These are phyloP conservation scores for Phragmites australis DNA, from an alignment of 176 grass and related monocot genomes.

Conservation along the genomic window DNA sequence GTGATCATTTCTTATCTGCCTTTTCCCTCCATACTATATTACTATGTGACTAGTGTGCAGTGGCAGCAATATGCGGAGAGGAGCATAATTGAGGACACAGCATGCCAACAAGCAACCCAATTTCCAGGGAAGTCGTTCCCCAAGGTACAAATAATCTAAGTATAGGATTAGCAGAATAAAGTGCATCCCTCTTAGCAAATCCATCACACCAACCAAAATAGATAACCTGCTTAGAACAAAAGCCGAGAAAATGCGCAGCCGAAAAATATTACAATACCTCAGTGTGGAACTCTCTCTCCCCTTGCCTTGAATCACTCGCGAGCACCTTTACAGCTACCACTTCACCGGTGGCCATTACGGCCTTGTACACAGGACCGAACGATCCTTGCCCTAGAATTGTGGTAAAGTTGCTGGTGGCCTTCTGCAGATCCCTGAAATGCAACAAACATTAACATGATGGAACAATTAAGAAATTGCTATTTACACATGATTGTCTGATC, in stretches of 20 bases:
- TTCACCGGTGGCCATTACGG: conserved; percentile 82
- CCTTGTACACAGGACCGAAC: conserved; percentile 96
- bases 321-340: conserved; percentile 91
- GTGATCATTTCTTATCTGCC: background rate
- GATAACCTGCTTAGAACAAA: background rate
- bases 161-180: background rate
- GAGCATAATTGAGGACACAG: conserved; percentile 4
- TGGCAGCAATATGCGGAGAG: background rate
- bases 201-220: background rate
- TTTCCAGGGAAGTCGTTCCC: background rate
- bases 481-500: too few relatives aligned
- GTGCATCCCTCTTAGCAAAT: background rate
- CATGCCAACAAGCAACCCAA: background rate
- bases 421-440: conserved; percentile 78
- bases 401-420: conserved; percentile 91
- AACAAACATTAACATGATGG: conserved; percentile 16
- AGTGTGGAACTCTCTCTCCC: conserved; percentile 93
- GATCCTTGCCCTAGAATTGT: conserved; percentile 91
- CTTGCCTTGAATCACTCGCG: conserved; percentile 84
- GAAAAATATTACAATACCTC: conserved; percentile 54
- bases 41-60: background rate
- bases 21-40: background rate
- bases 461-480: conserved; percentile 19
- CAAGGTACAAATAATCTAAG: background rate
- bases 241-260: background rate